Conservation (phyloP, 352 stramenopile species). For the Phytophthora pistaciae region DNA sequence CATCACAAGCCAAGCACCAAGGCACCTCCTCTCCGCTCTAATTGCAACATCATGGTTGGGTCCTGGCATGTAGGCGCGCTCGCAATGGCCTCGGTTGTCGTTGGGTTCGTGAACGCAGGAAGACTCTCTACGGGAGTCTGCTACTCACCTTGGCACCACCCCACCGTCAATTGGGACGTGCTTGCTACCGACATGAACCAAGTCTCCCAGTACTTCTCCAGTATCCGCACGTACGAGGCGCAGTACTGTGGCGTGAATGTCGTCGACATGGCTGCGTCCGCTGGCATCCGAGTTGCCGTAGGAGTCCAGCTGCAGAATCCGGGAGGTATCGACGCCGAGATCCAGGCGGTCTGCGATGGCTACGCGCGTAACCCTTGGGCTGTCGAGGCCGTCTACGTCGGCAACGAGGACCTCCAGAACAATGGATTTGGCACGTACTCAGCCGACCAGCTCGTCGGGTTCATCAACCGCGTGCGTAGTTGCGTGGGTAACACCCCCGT, state of each 20-base stretch:
- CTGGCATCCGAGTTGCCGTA: constrained; percentile 63
- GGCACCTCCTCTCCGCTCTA: background rate
- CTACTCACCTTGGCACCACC: constrained; percentile 68
- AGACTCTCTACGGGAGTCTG: constrained; percentile 36
- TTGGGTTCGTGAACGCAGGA: too few species aligned
- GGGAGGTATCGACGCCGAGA: constrained; percentile 44
- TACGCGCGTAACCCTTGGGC: constrained; percentile 36
- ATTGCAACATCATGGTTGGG: background rate
- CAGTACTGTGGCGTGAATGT: constrained; percentile 56
- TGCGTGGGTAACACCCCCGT: constrained; percentile 62
- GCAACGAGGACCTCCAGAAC: constrained; percentile 76
- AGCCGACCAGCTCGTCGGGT: constrained; percentile 45
- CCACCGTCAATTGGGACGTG: constrained; percentile 20
- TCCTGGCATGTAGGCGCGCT: background rate
- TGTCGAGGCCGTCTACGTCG: constrained; percentile 74
- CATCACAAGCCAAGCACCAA: background rate
- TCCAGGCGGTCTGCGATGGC: constrained; percentile 62
- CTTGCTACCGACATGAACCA: constrained; percentile 42
- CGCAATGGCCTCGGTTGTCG: background rate
- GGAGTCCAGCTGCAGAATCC: constrained; percentile 56
- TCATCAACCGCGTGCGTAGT: constrained; percentile 54
- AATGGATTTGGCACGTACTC: constrained; percentile 47
- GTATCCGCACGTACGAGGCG: constrained; percentile 72
- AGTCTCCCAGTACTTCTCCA: constrained; percentile 53
- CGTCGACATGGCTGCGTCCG: constrained; percentile 47